Conservation (phyloP, 257 asterid species). For the Capsicum baccatum region DNA sequence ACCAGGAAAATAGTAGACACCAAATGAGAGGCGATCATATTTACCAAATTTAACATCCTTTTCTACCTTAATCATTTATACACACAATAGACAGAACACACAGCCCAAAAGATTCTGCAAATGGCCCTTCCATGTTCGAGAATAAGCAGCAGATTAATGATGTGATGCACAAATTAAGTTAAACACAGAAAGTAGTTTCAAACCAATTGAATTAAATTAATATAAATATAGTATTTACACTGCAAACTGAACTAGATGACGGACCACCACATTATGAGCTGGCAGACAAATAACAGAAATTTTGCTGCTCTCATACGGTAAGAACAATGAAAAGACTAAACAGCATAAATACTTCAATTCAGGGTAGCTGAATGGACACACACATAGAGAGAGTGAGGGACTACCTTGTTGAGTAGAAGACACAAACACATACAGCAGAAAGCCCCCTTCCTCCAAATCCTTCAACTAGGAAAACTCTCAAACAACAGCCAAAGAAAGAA, state of each 20-base stretch:
- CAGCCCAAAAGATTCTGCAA: conserved; percentile 98
- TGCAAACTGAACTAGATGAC: background rate
- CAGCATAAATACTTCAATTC: background rate
- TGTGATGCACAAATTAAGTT: conserved; percentile 13
- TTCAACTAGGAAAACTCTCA: conserved; percentile 10
- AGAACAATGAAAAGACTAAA: background rate
- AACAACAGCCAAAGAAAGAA: conserved; percentile 19
- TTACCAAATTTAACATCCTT: background rate
- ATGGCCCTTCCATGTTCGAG: conserved; percentile 99
- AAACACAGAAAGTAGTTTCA: background rate
- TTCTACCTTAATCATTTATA: conserved; percentile 92
- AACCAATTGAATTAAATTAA: background rate
- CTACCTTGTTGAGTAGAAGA: background rate
- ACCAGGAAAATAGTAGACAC: conserved; percentile 17
- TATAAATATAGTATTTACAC: background rate
- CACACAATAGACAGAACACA: conserved; percentile 88
- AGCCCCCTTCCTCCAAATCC: background rate
- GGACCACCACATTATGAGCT: conserved; percentile 17
- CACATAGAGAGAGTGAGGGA: background rate
- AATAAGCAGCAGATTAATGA: conserved; percentile 99
- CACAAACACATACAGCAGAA: background rate
- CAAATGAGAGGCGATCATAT: background rate
- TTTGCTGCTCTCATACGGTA: background rate
- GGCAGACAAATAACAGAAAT: background rate
- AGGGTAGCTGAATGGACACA: background rate